Evolutionary conservation across 331 rosid genomes (phyloP), one percentile per base, ranked within the genome.

Genomic region (Rhamnella rubrinervis): DNA sequence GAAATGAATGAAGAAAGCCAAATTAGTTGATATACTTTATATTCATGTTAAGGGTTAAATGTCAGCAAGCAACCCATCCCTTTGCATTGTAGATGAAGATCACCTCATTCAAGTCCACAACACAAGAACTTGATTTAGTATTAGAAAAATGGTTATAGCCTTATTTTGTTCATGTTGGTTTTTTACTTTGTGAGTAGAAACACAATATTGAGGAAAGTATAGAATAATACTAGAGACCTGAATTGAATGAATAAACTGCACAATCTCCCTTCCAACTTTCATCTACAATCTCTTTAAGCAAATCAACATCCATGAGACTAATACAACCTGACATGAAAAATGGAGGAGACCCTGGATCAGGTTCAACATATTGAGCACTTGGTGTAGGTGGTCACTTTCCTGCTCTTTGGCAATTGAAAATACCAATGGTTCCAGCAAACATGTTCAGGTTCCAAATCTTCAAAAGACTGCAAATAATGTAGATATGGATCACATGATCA

Each of bases 41-140:
- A 20, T 25, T 61, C 2, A 16, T 17, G 49, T 26, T 26, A 26
- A 79, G 44, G 79, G 47, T 72, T 75, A 8, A 85, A 59, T 28
- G 64, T 68, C 77, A 89, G 20, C 13, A 87, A 56, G 23, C 23
- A 23, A 23, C 61, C 87, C 85, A 75, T 80, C 76, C 76, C 57
- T 82, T 85, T 72, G 47, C 57, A 23, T 63, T 78, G 71, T 83
- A 87, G 16, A 28, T 71, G 71, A 87, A 83, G 21, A 83, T 81
- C 66, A 73, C 81, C 66, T 87, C 86, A 20, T 87, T 76, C 86
- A 17, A 68, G 56, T 80, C 85, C 66, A 87, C 82, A 8, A 59
- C 14, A 39, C 96, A 87, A 23, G 61, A 63, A 63, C 72, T 83
- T 0, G 96, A 93, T 14, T 82, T 76, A 6, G 59, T 51, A 18